Conservation (phyloP, 1,284 basidiomycete genomes). For the Mixia osmundae region DNA sequence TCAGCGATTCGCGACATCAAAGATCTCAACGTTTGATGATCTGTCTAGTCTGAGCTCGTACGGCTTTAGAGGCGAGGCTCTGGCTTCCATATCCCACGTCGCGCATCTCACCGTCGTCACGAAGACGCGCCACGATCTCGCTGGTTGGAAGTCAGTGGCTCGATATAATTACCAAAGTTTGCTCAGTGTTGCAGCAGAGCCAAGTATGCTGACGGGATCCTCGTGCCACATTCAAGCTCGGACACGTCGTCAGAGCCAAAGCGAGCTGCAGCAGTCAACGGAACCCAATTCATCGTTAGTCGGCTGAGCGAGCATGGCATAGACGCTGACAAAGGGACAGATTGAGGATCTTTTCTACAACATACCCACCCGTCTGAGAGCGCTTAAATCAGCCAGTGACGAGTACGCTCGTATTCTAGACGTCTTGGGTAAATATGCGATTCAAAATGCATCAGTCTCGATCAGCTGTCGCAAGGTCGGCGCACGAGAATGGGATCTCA, state of each 20-base stretch:
- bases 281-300: slow-evolving; percentile 62
- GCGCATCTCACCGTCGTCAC: slow-evolving; percentile 69
- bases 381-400: slow-evolving; percentile 62
- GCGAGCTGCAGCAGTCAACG: slow-evolving; percentile 80
- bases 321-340: slow-evolving; percentile 25
- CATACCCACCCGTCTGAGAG: slow-evolving; percentile 63
- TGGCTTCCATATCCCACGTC: slow-evolving; percentile 90
- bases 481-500: no score
- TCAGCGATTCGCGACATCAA: slow-evolving; percentile 88
- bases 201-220: slow-evolving; percentile 45
- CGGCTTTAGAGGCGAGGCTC: slow-evolving; percentile 89
- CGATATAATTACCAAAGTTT: background rate
- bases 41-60: slow-evolving; percentile 68
- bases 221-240: slow-evolving; percentile 44
- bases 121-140: slow-evolving; percentile 47
- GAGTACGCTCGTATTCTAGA: slow-evolving; percentile 83
- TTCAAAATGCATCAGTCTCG: slow-evolving; percentile 68
- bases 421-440: slow-evolving; percentile 79
- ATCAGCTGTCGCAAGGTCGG: slow-evolving; percentile 76
- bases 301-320: background rate
- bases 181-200: slow-evolving; percentile 31
- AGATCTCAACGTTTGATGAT: slow-evolving; percentile 68
- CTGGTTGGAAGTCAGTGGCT: slow-evolving; percentile 58
- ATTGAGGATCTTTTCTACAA: slow-evolving; percentile 94
- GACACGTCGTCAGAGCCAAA: slow-evolving; percentile 43